A percentile compares a stretch with the other conserved stretches of the same genome.
Conservation (phyloP, 768 basidiomycete genomes). For the Tricholoma saponaceum region DNA sequence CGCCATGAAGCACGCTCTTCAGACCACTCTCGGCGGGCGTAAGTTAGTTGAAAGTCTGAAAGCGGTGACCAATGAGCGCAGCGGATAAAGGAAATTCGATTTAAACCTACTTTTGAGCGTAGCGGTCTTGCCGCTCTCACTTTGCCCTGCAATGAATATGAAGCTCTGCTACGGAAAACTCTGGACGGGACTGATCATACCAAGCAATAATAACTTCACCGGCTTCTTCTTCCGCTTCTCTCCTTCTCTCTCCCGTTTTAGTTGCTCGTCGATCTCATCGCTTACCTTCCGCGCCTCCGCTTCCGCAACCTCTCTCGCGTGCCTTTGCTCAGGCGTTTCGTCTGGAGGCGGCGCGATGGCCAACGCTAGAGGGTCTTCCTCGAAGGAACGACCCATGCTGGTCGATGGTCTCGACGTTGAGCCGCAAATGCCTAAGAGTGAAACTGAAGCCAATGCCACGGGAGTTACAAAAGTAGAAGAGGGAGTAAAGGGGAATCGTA, state of each 20-base stretch:
- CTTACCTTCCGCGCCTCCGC: slow-evolving; percentile 58
- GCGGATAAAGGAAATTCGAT: slow-evolving; percentile 2
- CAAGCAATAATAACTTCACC: slow-evolving; percentile 71
- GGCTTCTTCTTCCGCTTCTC: slow-evolving; percentile 63
- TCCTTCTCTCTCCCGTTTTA: slow-evolving; percentile 54
- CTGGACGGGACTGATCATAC: slow-evolving; percentile 24
- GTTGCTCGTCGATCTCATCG: slow-evolving; percentile 74
- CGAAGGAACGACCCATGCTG: slow-evolving; percentile 28
- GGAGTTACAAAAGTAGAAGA: neutral
- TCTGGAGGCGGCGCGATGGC: slow-evolving; percentile 60
- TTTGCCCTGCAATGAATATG: slow-evolving; percentile 41
- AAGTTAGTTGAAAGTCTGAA: slow-evolving; percentile 70
- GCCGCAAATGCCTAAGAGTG: slow-evolving; percentile 9
- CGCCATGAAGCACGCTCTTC: slow-evolving; percentile 72
- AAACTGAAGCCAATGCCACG: slow-evolving; percentile 8
- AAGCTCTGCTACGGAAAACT: neutral
- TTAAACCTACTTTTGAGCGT: slow-evolving; percentile 62
- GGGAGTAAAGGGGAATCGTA: neutral
- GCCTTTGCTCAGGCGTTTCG: slow-evolving; percentile 57
- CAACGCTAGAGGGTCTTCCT: slow-evolving; percentile 60
- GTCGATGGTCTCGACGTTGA: slow-evolving; percentile 4
- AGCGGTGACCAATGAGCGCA: slow-evolving; percentile 1
- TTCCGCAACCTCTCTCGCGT: slow-evolving; percentile 55
- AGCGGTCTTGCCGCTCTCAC: slow-evolving; percentile 77
- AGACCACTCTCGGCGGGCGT: slow-evolving; percentile 65